Base-by-base conservation (phyloP, 2,329 filamentous ascomycete genomes). In the Ophiostoma sp. region DNA sequence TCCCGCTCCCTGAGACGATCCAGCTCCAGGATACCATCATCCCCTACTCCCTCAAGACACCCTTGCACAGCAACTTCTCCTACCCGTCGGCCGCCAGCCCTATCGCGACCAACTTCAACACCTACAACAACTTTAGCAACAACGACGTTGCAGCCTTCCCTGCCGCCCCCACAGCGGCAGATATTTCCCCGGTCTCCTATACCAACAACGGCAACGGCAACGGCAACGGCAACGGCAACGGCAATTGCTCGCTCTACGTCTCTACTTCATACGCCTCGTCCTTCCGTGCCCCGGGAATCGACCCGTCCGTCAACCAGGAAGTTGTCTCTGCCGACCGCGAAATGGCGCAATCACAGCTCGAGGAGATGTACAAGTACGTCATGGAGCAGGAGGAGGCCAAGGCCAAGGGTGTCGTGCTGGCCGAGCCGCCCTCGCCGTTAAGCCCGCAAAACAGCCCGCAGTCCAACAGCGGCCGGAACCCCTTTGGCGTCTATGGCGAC, bases 321-420 rank as follows among this genome's bases (percentile, higher is more conserved):
- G 85, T 97, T 16, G 84, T 97, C 38, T 85, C 89, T 69, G 84
- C 86, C 70, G 91, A 97, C 78, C 87, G 85, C 76, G 83, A 85
- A 75, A 89, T 89, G 80, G 88, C 91, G 71, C 88, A 95, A 77
- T 83, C 89, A 72, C 91, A 97, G 76, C 87, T 97, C 78, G 93
- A 97, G 77, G 87, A 91, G 74, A 87, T 98, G 76, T 98, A 97
- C 79, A 92, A 89, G 71, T 90, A 93, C 73, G 93, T 97, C 72
- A 90, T 97, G 88, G 92, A 93, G 77, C 91, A 96, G 74, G 93
- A 97, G 75, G 86, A 85, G 69, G 86, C 86, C 66, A 89, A 88
- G 76, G 80, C 83, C 72, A 81, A 81, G 64, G 86, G 87, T 44
- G 75, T 85, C 58, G 77, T 77, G 18, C 79, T 85, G 62, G 80